Evolutionary conservation across 305 asterid species (phyloP), one percentile per base, ranked within the genome.

Genomic region (Solanum hybrid): DNA sequence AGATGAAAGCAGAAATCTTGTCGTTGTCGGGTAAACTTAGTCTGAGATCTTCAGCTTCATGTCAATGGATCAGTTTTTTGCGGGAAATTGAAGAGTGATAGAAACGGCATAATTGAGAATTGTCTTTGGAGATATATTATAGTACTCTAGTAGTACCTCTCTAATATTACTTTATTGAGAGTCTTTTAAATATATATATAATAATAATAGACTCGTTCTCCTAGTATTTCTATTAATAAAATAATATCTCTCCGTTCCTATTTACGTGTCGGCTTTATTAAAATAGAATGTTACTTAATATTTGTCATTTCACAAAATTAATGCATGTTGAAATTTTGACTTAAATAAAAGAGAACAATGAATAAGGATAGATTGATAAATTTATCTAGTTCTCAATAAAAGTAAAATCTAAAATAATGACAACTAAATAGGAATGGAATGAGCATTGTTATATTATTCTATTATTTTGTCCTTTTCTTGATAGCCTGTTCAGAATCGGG

Each of bases 41-140:
- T 56, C 76, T 56, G 76, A 85, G 87, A 85, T 85, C 87, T 85
- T 85, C 87, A 85, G 87, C 76, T 85, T 85, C 75, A 31, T 51
- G 73, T 51, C 87, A 84, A 84, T 85, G 45, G 87, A 85, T 85
- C 75, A 85, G 45, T 32, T 51, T 85, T 51, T 85, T 85, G 87
- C 87, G 75, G 75, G 87, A 84, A 84, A 51, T 51, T 19, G 73
- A 27, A 29, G 87, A 24, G 10, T 40, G 86, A 42, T 17, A 29
- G 87, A 84, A 84, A 84, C 42, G n/a, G 75, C 19, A 84, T 84
- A 31, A 9, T 51, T 84, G 66, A 32, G 42, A 85, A 45, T 17
- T 51, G 31, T 56, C 76, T 85, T 42, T 27, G 69, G 71, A 60
- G 71, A 60, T 11, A 38, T 31, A 82, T 40, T 79, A 24, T 80